Percentiles rank a stretch among this genome's conserved stretches.
These are phyloP conservation scores for Phialophora chinensis DNA, from an alignment of 2,329 filamentous ascomycete species.

Conservation along the genomic window DNA sequence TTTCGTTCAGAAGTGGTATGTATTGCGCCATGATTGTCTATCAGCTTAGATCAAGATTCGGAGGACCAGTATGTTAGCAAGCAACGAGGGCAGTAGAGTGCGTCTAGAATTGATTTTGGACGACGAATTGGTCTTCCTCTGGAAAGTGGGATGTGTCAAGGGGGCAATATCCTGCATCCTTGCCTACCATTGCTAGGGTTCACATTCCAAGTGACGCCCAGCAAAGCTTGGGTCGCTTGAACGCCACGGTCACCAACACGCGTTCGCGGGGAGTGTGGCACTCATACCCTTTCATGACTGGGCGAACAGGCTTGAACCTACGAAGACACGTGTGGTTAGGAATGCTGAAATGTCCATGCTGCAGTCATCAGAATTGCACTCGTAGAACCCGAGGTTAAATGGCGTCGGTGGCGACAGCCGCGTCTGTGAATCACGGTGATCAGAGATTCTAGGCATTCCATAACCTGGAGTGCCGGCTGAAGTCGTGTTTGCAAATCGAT, in stretches of 20 bases:
- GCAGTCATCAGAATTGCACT: neutral
- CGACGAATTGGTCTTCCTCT: neutral
- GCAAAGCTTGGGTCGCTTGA: neutral
- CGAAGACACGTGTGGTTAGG: neutral
- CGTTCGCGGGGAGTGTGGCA: neutral
- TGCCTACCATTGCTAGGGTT: neutral
- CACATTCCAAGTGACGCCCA: neutral
- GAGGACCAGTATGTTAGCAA: neutral
- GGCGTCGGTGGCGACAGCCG: neutral
- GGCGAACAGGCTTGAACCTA: neutral
- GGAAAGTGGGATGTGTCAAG: neutral
- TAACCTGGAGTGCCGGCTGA: neutral
- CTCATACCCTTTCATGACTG: neutral
- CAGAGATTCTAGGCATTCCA: neutral
- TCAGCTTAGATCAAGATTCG: neutral
- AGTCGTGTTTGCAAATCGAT: neutral
- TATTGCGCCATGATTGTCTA: neutral
- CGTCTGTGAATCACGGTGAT: neutral
- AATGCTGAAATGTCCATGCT: neutral
- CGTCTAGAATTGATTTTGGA: neutral
- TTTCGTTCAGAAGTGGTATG: neutral
- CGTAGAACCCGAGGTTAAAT: neutral
- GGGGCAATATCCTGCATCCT: neutral
- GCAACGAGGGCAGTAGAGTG: neutral
- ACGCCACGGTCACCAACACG: neutral